These are phyloP conservation scores for Mucor sp. DNA, from an alignment of 371 early-diverging fungal genomes.

Conservation along the genomic window DNA sequence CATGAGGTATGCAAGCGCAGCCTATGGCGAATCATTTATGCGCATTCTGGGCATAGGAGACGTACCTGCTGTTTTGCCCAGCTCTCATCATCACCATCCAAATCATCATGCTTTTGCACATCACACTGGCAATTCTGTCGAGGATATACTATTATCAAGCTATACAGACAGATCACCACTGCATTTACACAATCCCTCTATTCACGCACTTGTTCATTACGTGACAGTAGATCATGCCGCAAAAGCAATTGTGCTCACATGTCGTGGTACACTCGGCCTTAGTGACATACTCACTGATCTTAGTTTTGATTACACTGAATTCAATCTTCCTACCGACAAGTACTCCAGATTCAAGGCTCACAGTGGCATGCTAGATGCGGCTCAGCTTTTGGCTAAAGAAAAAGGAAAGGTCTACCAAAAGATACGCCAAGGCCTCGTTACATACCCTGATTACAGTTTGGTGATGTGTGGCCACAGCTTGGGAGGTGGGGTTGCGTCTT, in stretches of 20 bases:
- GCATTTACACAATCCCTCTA: slow-evolving; percentile 52
- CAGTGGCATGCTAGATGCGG: slow-evolving; percentile 79
- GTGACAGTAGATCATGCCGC: slow-evolving; percentile 82
- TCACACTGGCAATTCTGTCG: slow-evolving; percentile 68
- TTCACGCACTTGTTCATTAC: slow-evolving; percentile 84
- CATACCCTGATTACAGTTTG: slow-evolving; percentile 74
- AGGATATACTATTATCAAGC: slow-evolving; percentile 71
- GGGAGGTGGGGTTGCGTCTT: slow-evolving; percentile 78
- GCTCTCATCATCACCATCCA: slow-evolving; percentile 48
- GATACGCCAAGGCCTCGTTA: slow-evolving; percentile 64
- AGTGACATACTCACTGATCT: slow-evolving; percentile 89
- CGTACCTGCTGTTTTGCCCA: slow-evolving; percentile 50
- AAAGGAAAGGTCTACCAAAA: slow-evolving; percentile 69
- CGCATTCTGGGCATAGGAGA: slow-evolving; percentile 76
- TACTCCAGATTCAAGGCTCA: slow-evolving; percentile 59
- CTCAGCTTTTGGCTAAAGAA: slow-evolving; percentile 63
- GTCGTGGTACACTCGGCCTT: slow-evolving; percentile 90
- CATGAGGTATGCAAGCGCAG: slow-evolving; percentile 78
- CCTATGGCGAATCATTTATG: slow-evolving; percentile 87
- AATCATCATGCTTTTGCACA: slow-evolving; percentile 78
- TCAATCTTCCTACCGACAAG: slow-evolving; percentile 48
- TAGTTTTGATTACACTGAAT: slow-evolving; percentile 74
- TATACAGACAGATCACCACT: slow-evolving; percentile 52
- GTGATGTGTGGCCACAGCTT: slow-evolving; percentile 82
- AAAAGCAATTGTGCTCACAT: slow-evolving; percentile 81